phyloP scores from a whole-genome alignment of 352 stramenopile genomes.

The Phytophthora capsici region DNA sequence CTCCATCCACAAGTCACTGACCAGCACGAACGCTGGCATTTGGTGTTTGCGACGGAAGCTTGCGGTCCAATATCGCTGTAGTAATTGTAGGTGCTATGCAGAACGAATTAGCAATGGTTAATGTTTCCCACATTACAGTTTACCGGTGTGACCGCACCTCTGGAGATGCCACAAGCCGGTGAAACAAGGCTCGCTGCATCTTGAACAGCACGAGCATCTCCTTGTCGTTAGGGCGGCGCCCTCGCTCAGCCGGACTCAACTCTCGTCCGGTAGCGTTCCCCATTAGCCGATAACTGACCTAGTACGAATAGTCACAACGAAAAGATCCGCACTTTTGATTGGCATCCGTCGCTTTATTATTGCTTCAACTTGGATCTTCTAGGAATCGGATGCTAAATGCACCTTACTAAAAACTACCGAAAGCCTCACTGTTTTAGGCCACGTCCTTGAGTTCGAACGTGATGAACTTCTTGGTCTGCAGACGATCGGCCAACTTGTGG shows the following conservation, averaged over 20 bases:
- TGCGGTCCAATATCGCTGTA: constrained; percentile 68
- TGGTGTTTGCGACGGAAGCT: constrained; percentile 48
- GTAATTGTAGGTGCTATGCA: constrained; percentile 55
- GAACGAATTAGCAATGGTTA: constrained; percentile 8
- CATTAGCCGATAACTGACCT: constrained; percentile 29
- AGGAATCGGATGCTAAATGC: constrained; percentile 3
- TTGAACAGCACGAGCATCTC: constrained; percentile 70
- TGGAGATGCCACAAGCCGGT: constrained; percentile 63
- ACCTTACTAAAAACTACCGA: constrained; percentile 12
- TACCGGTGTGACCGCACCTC: constrained; percentile 37
- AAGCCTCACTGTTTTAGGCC: constrained; percentile 12
- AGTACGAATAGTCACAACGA: constrained; percentile 11
- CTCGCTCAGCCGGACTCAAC: constrained; percentile 45
- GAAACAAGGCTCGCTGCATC: constrained; percentile 68
- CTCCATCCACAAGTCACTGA: constrained; percentile 52
- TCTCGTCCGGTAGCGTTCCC: constrained; percentile 48
- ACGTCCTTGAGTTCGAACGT: constrained; percentile 52
- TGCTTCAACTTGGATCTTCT: constrained; percentile 17
- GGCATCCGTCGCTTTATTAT: constrained; percentile 23
- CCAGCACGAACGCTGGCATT: constrained; percentile 48
- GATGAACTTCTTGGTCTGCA: constrained; percentile 67
- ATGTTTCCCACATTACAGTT: background rate
- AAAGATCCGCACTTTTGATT: constrained; percentile 30
- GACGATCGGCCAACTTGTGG: constrained; percentile 52
- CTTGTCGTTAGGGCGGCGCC: constrained; percentile 56